These are phyloP conservation scores for Kurtzmaniella quercitrusa DNA, from an alignment of 1,139 yeast species.

Conservation along the genomic window DNA sequence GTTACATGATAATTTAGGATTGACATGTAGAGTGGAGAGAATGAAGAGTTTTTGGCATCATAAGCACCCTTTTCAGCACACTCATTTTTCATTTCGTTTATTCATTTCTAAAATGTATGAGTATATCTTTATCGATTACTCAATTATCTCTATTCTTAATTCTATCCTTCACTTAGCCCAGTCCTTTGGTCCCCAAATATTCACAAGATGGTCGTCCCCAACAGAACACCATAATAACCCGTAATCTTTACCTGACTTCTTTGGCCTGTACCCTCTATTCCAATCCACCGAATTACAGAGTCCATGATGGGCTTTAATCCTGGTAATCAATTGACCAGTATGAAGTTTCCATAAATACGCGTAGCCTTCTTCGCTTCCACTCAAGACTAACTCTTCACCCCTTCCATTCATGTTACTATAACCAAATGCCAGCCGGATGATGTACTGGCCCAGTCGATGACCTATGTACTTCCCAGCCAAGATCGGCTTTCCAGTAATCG, in stretches of 20 bases:
- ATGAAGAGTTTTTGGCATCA: too few relatives aligned
- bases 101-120: too few relatives aligned
- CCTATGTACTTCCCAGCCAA: slow-evolving; percentile 65
- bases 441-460: slow-evolving; percentile 63
- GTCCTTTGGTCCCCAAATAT: slow-evolving; percentile 54
- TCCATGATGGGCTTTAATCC: slow-evolving; percentile 58
- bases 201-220: slow-evolving; percentile 72
- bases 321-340: slow-evolving; percentile 64
- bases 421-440: slow-evolving; percentile 79
- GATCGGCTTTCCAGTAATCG: slow-evolving; percentile 19
- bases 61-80: too few relatives aligned
- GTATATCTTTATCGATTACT: too few relatives aligned
- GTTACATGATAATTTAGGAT: neutral
- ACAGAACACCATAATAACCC: slow-evolving; percentile 73
- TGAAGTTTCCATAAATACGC: slow-evolving; percentile 78
- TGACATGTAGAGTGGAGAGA: too few relatives aligned
- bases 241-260: slow-evolving; percentile 22
- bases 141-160: neutral
- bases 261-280: slow-evolving; percentile 37
- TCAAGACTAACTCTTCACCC: slow-evolving; percentile 59
- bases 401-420: slow-evolving; percentile 13
- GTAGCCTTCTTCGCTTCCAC: slow-evolving; percentile 82
- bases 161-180: slow-evolving; percentile 7
- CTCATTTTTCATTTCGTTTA: too few relatives aligned
- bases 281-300: slow-evolving; percentile 76